Conservation (phyloP, 2,329 filamentous ascomycete species). For the Trichophyton simii region DNA sequence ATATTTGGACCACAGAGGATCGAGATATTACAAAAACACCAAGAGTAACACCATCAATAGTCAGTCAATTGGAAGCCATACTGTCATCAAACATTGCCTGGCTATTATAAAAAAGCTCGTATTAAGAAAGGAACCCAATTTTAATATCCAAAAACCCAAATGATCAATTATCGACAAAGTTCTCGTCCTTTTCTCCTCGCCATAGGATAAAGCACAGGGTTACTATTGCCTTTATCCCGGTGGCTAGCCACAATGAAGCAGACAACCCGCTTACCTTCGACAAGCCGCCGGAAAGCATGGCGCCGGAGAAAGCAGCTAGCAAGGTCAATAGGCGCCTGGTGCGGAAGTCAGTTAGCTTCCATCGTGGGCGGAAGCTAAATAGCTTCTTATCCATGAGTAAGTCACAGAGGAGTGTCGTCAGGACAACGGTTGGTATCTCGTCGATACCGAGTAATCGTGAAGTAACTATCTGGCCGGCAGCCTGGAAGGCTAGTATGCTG, state of each 20-base stretch:
- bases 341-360: constrained; percentile 21
- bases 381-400: constrained; percentile 26
- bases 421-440: constrained; percentile 32
- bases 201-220: constrained; percentile 28
- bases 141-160: neutral
- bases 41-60: neutral
- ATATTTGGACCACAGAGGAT: neutral
- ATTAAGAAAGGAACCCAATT: neutral
- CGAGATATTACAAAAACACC: neutral
- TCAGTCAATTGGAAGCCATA: neutral
- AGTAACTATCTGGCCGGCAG: constrained; percentile 29
- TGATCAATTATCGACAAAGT: neutral
- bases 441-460: constrained; percentile 27
- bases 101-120: neutral
- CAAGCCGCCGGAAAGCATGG: constrained; percentile 30
- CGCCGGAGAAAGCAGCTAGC: constrained; percentile 29
- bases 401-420: constrained; percentile 31
- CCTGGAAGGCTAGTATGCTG: constrained; percentile 29
- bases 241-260: constrained; percentile 30
- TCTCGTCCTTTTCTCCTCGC: constrained; percentile 15
- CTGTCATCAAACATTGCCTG: neutral
- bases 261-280: constrained; percentile 26
- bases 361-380: constrained; percentile 11
- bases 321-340: constrained; percentile 27
- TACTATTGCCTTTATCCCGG: constrained; percentile 25